Conservation (phyloP, 164 flowering plant genomes). For the Magnolia kwangsiensis region DNA sequence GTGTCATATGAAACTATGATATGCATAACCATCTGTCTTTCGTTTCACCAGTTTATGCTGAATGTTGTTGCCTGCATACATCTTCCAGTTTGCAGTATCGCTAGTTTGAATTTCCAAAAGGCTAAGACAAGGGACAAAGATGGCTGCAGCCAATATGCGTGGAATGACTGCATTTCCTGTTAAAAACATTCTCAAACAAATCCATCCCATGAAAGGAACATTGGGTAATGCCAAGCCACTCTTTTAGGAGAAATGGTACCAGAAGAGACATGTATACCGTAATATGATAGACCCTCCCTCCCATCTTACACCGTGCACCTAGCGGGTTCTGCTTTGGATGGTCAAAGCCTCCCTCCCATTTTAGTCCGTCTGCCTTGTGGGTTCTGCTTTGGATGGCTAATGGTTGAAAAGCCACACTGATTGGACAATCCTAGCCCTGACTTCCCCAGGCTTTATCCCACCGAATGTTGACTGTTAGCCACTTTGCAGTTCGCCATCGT, state of each 20-base stretch:
- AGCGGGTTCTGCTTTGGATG: not conserved
- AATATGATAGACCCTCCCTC: not conserved
- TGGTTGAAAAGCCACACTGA: not conserved
- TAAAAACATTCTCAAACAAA: constrained; percentile 27
- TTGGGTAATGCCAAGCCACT: constrained; percentile 25
- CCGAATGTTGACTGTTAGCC: too few species aligned
- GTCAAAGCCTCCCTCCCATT: not conserved
- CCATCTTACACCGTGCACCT: not conserved
- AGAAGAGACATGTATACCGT: not conserved
- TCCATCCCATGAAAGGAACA: constrained; percentile 23
- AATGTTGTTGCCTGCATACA: not conserved
- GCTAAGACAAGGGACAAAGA: not conserved
- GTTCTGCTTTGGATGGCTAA: not conserved
- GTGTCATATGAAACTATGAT: not conserved
- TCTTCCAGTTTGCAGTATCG: not conserved
- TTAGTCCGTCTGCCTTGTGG: not conserved
- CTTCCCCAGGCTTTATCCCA: too few species aligned
- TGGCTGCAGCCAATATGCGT: constrained; percentile 27
- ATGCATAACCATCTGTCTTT: not conserved
- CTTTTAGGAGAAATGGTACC: not conserved
- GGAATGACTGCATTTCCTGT: constrained; percentile 25
- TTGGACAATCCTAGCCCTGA: not conserved
- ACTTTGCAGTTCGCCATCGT: too few species aligned
- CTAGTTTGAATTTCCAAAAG: not conserved
- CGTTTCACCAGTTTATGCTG: not conserved